Conservation (phyloP, 495 filamentous ascomycete species). For the Jackrogersella minutella region DNA sequence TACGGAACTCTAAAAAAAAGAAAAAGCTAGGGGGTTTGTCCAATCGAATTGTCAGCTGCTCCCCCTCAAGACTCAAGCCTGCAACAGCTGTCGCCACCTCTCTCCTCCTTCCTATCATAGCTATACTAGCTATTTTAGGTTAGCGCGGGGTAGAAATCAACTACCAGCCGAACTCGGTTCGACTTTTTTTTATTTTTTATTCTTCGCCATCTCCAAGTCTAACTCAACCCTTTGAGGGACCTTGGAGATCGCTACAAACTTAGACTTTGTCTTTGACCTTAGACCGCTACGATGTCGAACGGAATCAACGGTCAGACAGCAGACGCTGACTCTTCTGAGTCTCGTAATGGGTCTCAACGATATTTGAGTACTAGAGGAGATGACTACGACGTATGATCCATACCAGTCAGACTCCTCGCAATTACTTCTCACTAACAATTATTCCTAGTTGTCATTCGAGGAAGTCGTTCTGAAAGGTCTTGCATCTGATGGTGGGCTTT, state of each 20-base stretch:
- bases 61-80: too few species aligned
- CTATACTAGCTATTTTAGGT: conserved; percentile 11
- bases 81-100: too few species aligned
- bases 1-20: background rate
- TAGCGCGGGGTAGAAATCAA: conserved; percentile 38
- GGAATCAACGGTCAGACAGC: conserved; percentile 29
- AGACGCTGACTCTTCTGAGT: conserved; percentile 19
- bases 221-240: conserved; percentile 17
- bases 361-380: conserved; percentile 85
- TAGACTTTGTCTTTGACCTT: background rate
- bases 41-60: conserved; percentile 17
- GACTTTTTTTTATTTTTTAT: conserved; percentile 25
- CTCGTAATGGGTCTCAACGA: conserved; percentile 72
- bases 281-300: conserved; percentile 28
- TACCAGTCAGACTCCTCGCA: background rate
- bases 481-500: conserved; percentile 86
- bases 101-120: background rate
- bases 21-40: background rate
- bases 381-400: conserved; percentile 72
- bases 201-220: conserved; percentile 27
- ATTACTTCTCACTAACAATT: conserved; percentile 1
- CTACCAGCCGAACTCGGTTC: conserved; percentile 32
- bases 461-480: conserved; percentile 90
- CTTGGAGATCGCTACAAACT: conserved; percentile 24
- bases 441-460: conserved; percentile 82